These are phyloP conservation scores for Ascodesmis nigricans DNA, from an alignment of 495 filamentous ascomycete genomes.

Conservation along the genomic window DNA sequence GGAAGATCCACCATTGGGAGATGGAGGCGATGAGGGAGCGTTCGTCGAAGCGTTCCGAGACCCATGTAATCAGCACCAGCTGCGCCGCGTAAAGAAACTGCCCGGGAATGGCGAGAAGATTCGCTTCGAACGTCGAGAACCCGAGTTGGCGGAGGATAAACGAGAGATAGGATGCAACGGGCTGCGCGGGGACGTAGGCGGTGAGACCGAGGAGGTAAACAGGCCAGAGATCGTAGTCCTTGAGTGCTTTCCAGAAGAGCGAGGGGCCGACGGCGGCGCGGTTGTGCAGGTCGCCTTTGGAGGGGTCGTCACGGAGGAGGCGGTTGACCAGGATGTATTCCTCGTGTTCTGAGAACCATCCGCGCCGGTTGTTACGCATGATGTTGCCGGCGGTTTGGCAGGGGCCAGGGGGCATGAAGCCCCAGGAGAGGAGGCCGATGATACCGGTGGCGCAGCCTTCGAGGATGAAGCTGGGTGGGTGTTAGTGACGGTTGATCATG, in stretches of 20 bases:
- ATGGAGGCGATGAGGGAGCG: constrained; percentile 31
- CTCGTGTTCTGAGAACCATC: constrained; percentile 41
- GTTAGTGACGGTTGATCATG: neutral
- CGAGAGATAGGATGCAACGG: constrained; percentile 29
- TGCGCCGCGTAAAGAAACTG: constrained; percentile 25
- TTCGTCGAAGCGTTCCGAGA: constrained; percentile 33
- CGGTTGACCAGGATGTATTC: constrained; percentile 39
- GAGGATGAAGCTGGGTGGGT: constrained; percentile 25
- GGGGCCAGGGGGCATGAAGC: constrained; percentile 32
- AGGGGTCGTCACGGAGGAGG: constrained; percentile 39
- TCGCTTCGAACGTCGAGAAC: constrained; percentile 32
- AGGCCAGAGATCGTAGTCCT: constrained; percentile 38
- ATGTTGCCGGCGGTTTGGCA: constrained; percentile 34
- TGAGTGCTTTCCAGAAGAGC: constrained; percentile 28
- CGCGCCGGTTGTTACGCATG: constrained; percentile 30
- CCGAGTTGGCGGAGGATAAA: constrained; percentile 30
- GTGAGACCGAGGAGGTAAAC: constrained; percentile 34
- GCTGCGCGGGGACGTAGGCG: constrained; percentile 29
- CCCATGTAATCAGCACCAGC: constrained; percentile 29
- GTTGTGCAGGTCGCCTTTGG: constrained; percentile 44
- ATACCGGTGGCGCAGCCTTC: constrained; percentile 33
- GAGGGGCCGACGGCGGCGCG: constrained; percentile 28
- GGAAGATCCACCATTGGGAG: constrained; percentile 34
- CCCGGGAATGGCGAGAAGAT: constrained; percentile 31
- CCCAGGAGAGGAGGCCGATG: constrained; percentile 31